These are phyloP conservation scores for Aspergillus unguis DNA, from an alignment of 2,329 filamentous ascomycete genomes.

Conservation along the genomic window DNA sequence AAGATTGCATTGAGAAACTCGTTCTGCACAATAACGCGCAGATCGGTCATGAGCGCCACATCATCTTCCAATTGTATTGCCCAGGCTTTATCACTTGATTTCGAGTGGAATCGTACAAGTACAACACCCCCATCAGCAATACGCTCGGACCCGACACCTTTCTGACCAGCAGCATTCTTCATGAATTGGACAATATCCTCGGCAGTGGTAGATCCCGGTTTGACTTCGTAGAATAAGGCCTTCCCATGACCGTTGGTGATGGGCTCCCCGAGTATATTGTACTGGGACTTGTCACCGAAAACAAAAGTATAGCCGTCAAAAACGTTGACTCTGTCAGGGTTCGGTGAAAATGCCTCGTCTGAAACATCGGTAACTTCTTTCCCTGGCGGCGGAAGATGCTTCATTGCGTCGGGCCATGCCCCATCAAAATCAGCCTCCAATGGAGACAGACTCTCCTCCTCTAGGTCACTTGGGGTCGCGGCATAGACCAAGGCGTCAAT, in stretches of 20 bases:
- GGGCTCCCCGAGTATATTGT: slow-evolving; percentile 67
- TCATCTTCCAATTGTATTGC: slow-evolving; percentile 65
- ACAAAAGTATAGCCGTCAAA: slow-evolving; percentile 88
- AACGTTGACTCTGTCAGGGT: slow-evolving; percentile 62
- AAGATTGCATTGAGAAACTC: slow-evolving; percentile 91
- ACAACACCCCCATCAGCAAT: slow-evolving; percentile 67
- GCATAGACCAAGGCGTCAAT: slow-evolving; percentile 68
- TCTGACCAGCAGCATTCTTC: slow-evolving; percentile 69
- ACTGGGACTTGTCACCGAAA: slow-evolving; percentile 74
- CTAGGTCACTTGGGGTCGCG: slow-evolving; percentile 51
- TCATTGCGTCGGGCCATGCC: slow-evolving; percentile 71
- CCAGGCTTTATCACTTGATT: slow-evolving; percentile 62
- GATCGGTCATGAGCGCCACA: slow-evolving; percentile 69
- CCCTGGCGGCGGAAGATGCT: slow-evolving; percentile 70
- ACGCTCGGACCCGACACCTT: slow-evolving; percentile 62
- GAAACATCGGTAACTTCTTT: slow-evolving; percentile 70
- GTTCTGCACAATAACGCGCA: slow-evolving; percentile 80
- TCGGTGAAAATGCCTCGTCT: slow-evolving; percentile 68
- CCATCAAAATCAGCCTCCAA: slow-evolving; percentile 77
- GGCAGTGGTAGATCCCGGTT: slow-evolving; percentile 61
- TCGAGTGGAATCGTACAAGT: slow-evolving; percentile 68
- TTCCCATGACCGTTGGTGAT: slow-evolving; percentile 82
- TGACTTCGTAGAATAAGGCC: slow-evolving; percentile 63
- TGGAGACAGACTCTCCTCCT: slow-evolving; percentile 51
- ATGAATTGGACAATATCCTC: slow-evolving; percentile 77